A percentile compares a stretch with the other conserved stretches of the same genome.
Evolutionary conservation across 2,329 filamentous ascomycete species (phyloP).

Genomic region (Pyricularia grisea): DNA sequence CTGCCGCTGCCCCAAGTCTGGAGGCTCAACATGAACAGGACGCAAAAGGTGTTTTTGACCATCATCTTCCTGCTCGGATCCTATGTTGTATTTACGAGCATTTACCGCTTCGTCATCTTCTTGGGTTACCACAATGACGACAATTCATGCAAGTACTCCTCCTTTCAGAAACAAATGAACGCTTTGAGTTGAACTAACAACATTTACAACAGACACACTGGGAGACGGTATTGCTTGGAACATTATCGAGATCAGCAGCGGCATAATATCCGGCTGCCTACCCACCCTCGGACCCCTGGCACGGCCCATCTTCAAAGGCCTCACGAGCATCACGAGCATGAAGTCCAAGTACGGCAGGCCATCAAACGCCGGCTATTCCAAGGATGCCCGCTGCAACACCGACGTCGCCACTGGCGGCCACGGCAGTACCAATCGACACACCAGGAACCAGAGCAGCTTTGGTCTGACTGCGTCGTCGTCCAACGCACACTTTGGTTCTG

Average conservation of each 20-base stretch:
- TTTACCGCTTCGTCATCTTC: neutral
- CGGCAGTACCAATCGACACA: neutral
- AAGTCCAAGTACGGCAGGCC: neutral
- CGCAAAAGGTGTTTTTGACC: slow-evolving; percentile 12
- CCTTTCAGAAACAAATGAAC: neutral
- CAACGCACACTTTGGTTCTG: neutral
- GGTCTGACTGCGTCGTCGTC: neutral
- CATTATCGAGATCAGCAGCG: neutral
- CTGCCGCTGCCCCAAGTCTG: slow-evolving; percentile 13
- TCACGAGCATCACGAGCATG: neutral
- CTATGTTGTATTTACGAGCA: slow-evolving; percentile 1
- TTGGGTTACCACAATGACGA: neutral
- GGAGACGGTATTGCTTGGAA: slow-evolving; percentile 1
- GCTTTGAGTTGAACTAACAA: neutral
- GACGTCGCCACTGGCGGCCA: neutral
- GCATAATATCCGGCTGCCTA: neutral
- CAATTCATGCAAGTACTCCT: neutral
- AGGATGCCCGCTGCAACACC: neutral
- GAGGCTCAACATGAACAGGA: slow-evolving; percentile 11
- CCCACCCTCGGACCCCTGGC: neutral
- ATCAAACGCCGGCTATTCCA: neutral
- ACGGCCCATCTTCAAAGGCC: neutral
- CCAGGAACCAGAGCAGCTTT: neutral
- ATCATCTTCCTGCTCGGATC: slow-evolving; percentile 1
- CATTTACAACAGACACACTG: neutral